Evolutionary conservation across 176 grass and related monocot genomes (phyloP).

Genomic region (Urochloa ruziziensis): DNA sequence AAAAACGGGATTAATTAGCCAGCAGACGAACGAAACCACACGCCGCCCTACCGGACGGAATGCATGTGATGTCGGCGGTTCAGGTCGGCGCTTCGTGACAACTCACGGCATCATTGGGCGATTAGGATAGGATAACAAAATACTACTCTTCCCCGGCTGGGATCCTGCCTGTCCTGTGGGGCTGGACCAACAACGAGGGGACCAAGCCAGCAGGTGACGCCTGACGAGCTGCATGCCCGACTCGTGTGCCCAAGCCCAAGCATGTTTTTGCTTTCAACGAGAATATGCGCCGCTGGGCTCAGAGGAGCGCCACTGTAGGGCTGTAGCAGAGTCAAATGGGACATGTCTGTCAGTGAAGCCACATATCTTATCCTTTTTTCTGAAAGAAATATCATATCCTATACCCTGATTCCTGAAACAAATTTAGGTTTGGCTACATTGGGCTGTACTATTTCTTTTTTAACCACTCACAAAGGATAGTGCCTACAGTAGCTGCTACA

Average conservation of each 20-base stretch:
- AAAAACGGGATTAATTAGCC: background rate
- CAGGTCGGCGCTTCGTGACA: constrained; percentile 28
- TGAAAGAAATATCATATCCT: too few relatives aligned
- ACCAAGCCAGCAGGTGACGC: background rate
- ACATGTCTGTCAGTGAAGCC: background rate
- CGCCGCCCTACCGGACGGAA: constrained; percentile 3
- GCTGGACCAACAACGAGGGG: background rate
- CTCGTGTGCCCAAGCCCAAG: background rate
- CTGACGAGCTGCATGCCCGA: background rate
- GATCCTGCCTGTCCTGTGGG: background rate
- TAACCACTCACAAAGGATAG: background rate
- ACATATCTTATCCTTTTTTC: too few relatives aligned
- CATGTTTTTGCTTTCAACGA: background rate
- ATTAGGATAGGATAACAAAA: background rate
- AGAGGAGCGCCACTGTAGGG: background rate
- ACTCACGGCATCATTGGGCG: constrained; percentile 11
- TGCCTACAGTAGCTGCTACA: too few relatives aligned
- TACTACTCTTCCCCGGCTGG: too few relatives aligned
- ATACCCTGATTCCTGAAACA: too few relatives aligned
- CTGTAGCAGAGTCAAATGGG: background rate
- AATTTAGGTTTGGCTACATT: background rate
- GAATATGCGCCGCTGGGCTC: background rate
- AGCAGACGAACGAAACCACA: background rate
- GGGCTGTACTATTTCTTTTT: background rate
- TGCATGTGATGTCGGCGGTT: background rate